phyloP scores from a whole-genome alignment of 2,329 filamentous ascomycete genomes.

The Neoarthrinium moseri region DNA sequence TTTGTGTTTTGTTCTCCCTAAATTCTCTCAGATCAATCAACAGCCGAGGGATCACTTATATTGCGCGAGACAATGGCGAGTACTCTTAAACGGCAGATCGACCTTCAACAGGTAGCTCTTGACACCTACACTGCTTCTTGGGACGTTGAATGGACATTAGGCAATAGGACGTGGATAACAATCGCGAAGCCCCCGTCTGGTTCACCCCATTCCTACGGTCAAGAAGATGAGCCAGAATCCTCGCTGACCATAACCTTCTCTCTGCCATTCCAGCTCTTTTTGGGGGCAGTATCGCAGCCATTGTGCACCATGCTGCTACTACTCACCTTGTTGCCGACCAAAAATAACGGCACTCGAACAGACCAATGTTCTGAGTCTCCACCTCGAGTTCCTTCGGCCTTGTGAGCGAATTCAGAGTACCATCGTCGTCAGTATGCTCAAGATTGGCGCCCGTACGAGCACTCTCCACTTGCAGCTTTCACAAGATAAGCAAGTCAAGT shows the following conservation, averaged over 20 bases:
- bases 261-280: conserved; percentile 17
- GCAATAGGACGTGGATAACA: conserved; percentile 11
- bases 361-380: conserved; percentile 22
- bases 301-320: conserved; percentile 18
- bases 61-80: conserved; percentile 4
- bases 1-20: no score
- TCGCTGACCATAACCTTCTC: not conserved
- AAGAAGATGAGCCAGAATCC: no score
- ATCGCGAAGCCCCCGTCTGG: not conserved
- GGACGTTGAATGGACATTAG: conserved; percentile 21
- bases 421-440: conserved; percentile 17
- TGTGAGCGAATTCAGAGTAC: conserved; percentile 19
- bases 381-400: conserved; percentile 23
- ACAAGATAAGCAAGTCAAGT: conserved; percentile 15
- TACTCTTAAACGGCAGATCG: conserved; percentile 18
- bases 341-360: conserved; percentile 14
- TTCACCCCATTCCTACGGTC: not conserved
- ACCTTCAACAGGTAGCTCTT: conserved; percentile 10
- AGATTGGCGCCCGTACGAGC: conserved; percentile 16
- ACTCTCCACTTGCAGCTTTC: conserved; percentile 22
- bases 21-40: no score
- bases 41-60: no score
- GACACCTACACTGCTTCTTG: conserved; percentile 16
- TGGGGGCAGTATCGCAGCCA: conserved; percentile 22
- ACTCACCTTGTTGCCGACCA: conserved; percentile 18